Percentiles rank a stretch among this genome's conserved stretches.
phyloP scores from a whole-genome alignment of 2,329 filamentous ascomycete genomes.

The Colletotrichum lindemuthianum region DNA sequence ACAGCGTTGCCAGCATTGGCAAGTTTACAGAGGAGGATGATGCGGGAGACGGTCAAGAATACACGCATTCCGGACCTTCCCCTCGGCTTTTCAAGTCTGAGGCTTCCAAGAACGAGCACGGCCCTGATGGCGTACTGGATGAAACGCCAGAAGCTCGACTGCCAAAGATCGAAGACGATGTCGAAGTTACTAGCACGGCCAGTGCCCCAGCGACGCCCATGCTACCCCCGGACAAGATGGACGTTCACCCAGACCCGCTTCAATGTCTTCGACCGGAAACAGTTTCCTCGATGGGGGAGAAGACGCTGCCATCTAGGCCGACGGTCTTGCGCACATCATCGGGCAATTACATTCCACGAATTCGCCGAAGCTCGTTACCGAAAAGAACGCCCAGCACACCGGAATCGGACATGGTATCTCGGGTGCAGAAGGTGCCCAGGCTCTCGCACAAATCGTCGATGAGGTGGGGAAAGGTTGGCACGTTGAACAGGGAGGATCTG shows the following conservation, averaged over 20 bases:
- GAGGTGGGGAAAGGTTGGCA: constrained; percentile 50
- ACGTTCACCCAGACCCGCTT: constrained; percentile 23
- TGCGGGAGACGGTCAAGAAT: constrained; percentile 30
- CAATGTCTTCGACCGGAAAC: constrained; percentile 6
- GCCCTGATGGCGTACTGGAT: constrained; percentile 19
- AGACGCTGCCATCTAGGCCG: constrained; percentile 11
- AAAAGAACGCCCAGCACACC: constrained; percentile 38
- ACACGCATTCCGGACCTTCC: constrained; percentile 5
- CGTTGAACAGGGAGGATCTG: constrained; percentile 49
- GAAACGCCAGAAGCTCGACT: constrained; percentile 36
- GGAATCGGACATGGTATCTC: constrained; percentile 41
- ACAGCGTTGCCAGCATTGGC: constrained; percentile 58
- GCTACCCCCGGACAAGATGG: constrained; percentile 7
- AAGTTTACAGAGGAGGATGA: constrained; percentile 44
- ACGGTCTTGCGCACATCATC: constrained; percentile 38
- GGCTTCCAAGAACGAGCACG: constrained; percentile 17
- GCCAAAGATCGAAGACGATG: constrained; percentile 41
- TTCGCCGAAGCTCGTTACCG: constrained; percentile 32
- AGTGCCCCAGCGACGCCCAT: constrained; percentile 31
- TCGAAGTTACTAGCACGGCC: constrained; percentile 36
- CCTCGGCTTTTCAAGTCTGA: constrained; percentile 20
- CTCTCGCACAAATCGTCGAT: constrained; percentile 42
- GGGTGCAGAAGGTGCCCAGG: constrained; percentile 23
- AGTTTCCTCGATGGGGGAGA: not conserved
- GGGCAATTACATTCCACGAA: constrained; percentile 39